phyloP scores from a whole-genome alignment of 768 basidiomycete species.

The Hydnum rufescens region DNA sequence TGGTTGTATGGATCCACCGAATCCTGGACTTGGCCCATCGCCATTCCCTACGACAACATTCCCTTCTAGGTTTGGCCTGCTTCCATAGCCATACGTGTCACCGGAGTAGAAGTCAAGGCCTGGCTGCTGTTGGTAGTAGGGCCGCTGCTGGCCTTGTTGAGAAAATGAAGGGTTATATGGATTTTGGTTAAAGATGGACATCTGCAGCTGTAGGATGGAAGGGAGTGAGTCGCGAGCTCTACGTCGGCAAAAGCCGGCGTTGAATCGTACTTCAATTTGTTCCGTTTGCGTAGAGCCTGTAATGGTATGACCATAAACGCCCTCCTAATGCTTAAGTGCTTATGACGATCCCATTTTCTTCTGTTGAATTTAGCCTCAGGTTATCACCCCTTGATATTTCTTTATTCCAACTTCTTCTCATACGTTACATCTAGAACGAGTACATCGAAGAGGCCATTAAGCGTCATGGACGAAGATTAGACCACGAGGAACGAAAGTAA shows the following conservation, averaged over 20 bases:
- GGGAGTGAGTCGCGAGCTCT: no score
- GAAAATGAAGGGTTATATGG: neutral
- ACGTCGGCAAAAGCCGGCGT: no score
- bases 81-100: neutral
- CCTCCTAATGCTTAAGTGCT: no score
- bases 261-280: no score
- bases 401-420: neutral
- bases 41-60: constrained; percentile 35
- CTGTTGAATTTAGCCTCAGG: constrained; percentile 6
- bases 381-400: neutral
- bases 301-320: no score
- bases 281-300: no score
- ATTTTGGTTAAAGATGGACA: neutral
- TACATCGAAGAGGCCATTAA: constrained; percentile 99
- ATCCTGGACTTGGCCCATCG: constrained; percentile 25
- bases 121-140: constrained; percentile 1
- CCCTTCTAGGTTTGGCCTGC: constrained; percentile 35
- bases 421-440: constrained; percentile 51
- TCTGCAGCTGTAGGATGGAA: no score
- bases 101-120: neutral
- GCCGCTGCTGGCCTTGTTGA: neutral
- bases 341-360: no score
- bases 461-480: constrained; percentile 86
- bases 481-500: constrained; percentile 89
- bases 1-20: constrained; percentile 54